These are phyloP conservation scores for Rhodocollybia butyracea DNA, from an alignment of 768 basidiomycete genomes.

Conservation along the genomic window DNA sequence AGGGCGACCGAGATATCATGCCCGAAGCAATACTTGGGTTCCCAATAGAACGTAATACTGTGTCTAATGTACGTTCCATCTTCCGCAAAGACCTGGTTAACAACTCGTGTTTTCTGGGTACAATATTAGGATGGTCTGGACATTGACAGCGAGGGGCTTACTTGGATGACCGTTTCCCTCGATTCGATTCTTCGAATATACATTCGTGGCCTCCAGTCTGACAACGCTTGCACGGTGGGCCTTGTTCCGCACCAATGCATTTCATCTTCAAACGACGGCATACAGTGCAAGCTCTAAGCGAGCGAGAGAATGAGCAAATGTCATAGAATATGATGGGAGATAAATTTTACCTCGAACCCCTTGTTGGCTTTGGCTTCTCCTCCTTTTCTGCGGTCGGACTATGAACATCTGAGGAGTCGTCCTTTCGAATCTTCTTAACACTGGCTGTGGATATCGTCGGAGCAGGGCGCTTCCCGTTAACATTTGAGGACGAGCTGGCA, in stretches of 20 bases:
- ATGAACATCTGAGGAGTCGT: constrained; percentile 44
- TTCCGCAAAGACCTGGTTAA: constrained; percentile 79
- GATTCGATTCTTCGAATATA: constrained; percentile 94
- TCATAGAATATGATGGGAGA: not conserved
- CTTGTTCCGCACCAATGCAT: constrained; percentile 86
- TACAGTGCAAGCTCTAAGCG: constrained; percentile 91
- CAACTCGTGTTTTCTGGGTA: constrained; percentile 74
- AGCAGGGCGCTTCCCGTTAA: constrained; percentile 67
- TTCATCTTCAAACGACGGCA: constrained; percentile 94
- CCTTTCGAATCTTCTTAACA: constrained; percentile 60
- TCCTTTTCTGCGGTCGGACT: constrained; percentile 60
- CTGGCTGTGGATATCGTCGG: constrained; percentile 40
- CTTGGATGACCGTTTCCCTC: constrained; percentile 89
- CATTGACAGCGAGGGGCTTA: constrained; percentile 28
- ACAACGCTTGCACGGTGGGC: constrained; percentile 90
- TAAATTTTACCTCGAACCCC: constrained; percentile 70
- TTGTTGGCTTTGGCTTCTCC: constrained; percentile 79
- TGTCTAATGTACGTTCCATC: constrained; percentile 92
- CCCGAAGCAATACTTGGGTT: constrained; percentile 77
- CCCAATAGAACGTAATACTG: constrained; percentile 83
- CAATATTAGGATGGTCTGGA: constrained; percentile 19
- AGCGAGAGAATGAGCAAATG: constrained; percentile 16
- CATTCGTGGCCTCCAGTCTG: constrained; percentile 79
- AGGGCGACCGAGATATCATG: constrained; percentile 80
- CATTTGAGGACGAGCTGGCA: constrained; percentile 35